Evolutionary conservation across 305 asterid genomes (phyloP).

Genomic region (Fraxinus paxiana): DNA sequence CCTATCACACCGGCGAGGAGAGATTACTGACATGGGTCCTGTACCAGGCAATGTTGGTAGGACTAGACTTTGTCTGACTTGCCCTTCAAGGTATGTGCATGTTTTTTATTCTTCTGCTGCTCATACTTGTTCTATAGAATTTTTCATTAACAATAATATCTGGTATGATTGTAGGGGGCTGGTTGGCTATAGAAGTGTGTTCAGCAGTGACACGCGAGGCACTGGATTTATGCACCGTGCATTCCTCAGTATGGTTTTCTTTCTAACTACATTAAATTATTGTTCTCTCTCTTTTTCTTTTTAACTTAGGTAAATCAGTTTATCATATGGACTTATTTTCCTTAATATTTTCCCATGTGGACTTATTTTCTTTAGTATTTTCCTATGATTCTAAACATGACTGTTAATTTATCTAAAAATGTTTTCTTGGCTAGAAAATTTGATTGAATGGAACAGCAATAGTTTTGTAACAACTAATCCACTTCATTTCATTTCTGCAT

Average conservation of each 20-base stretch:
- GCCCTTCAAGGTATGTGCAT: slow-evolving; percentile 79
- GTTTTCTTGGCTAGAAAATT: neutral
- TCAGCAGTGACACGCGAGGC: slow-evolving; percentile 95
- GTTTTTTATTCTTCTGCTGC: slow-evolving; percentile 25
- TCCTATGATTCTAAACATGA: neutral
- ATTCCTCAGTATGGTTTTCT: slow-evolving; percentile 62
- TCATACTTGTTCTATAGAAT: neutral
- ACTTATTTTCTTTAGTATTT: neutral
- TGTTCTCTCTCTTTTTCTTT: slow-evolving; percentile 5
- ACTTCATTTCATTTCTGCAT: neutral
- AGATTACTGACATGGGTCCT: slow-evolving; percentile 91
- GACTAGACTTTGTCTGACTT: slow-evolving; percentile 78
- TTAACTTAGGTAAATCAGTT: neutral
- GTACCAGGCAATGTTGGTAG: slow-evolving; percentile 90
- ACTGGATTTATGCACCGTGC: slow-evolving; percentile 99
- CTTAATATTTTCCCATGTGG: neutral
- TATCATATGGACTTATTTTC: neutral
- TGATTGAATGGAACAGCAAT: neutral
- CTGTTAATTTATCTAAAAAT: neutral
- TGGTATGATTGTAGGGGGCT: slow-evolving; percentile 62
- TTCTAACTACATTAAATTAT: slow-evolving; percentile 4
- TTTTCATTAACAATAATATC: neutral
- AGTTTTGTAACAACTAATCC: neutral
- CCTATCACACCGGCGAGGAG: slow-evolving; percentile 91
- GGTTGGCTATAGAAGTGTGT: slow-evolving; percentile 95